These are phyloP conservation scores for Triticum dicoccoides DNA, from an alignment of 176 grass and related monocot species.

Conservation along the genomic window DNA sequence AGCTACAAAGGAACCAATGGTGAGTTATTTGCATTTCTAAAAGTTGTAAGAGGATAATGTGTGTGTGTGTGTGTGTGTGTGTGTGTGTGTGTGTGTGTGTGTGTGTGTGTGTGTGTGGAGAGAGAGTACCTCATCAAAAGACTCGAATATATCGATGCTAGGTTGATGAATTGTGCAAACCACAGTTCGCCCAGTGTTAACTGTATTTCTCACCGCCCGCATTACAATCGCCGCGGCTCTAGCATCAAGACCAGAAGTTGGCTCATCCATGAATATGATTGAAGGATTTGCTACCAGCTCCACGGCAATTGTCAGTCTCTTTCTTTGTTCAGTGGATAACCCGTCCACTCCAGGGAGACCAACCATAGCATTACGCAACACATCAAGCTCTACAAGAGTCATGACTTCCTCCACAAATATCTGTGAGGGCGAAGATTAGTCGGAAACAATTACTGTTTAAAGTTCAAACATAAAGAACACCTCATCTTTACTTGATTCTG, in stretches of 20 bases:
- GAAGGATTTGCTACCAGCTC: constrained; percentile 91
- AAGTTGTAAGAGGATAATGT: not conserved
- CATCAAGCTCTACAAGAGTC: constrained; percentile 84
- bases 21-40: not conserved
- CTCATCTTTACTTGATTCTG: not conserved
- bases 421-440: constrained; percentile 25
- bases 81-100: too few relatives aligned
- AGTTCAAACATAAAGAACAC: not conserved
- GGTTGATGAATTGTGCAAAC: constrained; percentile 97
- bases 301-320: constrained; percentile 83
- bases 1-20: constrained; percentile 43
- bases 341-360: constrained; percentile 74
- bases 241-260: constrained; percentile 93
- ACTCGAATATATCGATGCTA: constrained; percentile 96
- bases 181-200: constrained; percentile 87
- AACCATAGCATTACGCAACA: constrained; percentile 64
- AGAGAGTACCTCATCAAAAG: constrained; percentile 82
- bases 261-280: constrained; percentile 96
- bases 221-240: constrained; percentile 93
- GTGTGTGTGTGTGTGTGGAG: not conserved
- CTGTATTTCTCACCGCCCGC: constrained; percentile 85
- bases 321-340: constrained; percentile 88
- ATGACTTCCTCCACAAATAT: constrained; percentile 95
- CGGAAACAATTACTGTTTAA: not conserved
- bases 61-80: too few relatives aligned